Evolutionary conservation across 129 eudicot genomes (phyloP).

Genomic region (Cynara cardunculus): DNA sequence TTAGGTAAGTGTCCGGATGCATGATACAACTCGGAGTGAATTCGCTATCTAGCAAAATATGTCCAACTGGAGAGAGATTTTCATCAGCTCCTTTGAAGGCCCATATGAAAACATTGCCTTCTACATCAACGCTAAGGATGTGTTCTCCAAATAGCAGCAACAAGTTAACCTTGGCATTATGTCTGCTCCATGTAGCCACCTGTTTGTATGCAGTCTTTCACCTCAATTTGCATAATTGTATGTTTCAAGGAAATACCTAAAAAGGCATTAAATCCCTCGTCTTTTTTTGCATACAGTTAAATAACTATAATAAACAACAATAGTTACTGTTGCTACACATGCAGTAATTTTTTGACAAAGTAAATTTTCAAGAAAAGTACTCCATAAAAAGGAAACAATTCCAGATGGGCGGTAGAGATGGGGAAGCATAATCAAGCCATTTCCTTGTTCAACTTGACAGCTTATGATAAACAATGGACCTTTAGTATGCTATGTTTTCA

Average conservation of each 20-base stretch:
- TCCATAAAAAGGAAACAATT: not conserved
- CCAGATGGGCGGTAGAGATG: not conserved
- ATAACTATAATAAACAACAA: not conserved
- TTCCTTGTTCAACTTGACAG: not conserved
- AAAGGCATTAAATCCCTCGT: not conserved
- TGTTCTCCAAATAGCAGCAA: conserved; percentile 87
- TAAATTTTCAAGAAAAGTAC: not conserved
- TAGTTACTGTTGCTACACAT: not conserved
- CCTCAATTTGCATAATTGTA: not conserved
- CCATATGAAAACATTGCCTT: conserved; percentile 80
- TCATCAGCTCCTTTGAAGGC: conserved; percentile 75
- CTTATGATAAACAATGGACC: not conserved
- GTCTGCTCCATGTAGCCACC: conserved; percentile 90
- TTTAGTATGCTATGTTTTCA: not conserved
- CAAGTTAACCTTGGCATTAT: conserved; percentile 68
- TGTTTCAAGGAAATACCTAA: not conserved
- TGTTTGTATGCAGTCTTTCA: conserved; percentile 20
- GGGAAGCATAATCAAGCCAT: not conserved
- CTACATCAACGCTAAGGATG: conserved; percentile 75
- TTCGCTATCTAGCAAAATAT: conserved; percentile 53
- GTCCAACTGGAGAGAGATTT: conserved; percentile 67
- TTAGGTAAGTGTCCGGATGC: conserved; percentile 98
- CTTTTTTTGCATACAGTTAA: not conserved
- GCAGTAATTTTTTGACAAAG: not conserved
- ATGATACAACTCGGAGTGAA: conserved; percentile 80